Conservation (phyloP, 1,284 basidiomycete genomes). For the Cerrena zonata region DNA sequence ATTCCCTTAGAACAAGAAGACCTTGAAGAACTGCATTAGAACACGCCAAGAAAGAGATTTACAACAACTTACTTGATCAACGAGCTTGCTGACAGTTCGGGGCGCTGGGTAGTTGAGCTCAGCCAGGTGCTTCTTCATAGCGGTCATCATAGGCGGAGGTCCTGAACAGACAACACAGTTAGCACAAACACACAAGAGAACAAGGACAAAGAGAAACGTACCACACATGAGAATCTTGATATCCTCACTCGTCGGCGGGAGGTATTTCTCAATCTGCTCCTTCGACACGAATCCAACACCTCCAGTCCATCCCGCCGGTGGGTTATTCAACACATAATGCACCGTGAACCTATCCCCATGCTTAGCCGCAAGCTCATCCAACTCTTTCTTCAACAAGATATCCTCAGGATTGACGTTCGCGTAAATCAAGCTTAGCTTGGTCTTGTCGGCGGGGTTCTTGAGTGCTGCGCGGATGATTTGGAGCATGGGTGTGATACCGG, state of each 20-base stretch:
- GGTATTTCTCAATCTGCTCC: slow-evolving; percentile 81
- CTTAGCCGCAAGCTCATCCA: slow-evolving; percentile 70
- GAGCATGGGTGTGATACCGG: slow-evolving; percentile 97
- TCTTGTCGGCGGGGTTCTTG: slow-evolving; percentile 81
- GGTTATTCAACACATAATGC: slow-evolving; percentile 90
- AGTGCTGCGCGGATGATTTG: slow-evolving; percentile 90
- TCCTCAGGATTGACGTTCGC: slow-evolving; percentile 90
- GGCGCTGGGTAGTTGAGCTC: slow-evolving; percentile 85
- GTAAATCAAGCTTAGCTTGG: slow-evolving; percentile 83
- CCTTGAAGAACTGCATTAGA: slow-evolving; percentile 25
- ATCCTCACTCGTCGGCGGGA: slow-evolving; percentile 58
- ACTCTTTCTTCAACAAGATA: slow-evolving; percentile 82
- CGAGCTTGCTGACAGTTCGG: slow-evolving; percentile 86
- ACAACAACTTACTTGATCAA: slow-evolving; percentile 63
- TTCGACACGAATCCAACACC: slow-evolving; percentile 90
- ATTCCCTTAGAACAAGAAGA: slow-evolving; percentile 56
- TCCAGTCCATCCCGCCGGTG: slow-evolving; percentile 80
- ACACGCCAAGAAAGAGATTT: slow-evolving; percentile 6
- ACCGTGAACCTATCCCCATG: slow-evolving; percentile 75
- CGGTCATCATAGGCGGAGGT: slow-evolving; percentile 92
- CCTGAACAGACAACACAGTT: slow-evolving; percentile 39
- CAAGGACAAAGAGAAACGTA: slow-evolving; percentile 27
- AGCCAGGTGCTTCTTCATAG: slow-evolving; percentile 94
- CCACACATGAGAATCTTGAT: slow-evolving; percentile 86
- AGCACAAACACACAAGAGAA: not conserved